A percentile compares a stretch with the other conserved stretches of the same genome.
Evolutionary conservation across 495 filamentous ascomycete species (phyloP).

Genomic region (Cercophora sp.): DNA sequence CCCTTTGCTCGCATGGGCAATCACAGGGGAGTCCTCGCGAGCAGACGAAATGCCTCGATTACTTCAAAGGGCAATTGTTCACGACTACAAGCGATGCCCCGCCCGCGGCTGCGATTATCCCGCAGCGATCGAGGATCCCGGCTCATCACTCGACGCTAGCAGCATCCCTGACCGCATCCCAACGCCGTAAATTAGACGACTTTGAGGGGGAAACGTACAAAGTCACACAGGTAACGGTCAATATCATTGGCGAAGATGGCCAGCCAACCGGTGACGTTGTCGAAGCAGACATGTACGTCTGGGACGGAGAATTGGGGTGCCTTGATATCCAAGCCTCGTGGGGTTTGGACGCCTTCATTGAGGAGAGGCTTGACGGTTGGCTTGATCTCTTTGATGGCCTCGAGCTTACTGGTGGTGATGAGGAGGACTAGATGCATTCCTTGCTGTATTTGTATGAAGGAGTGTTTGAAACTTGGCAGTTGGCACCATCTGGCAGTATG

Average conservation of each 20-base stretch:
- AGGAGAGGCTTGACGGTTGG: conserved; percentile 17
- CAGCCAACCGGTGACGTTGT: conserved; percentile 1
- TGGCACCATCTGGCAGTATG: too few relatives aligned
- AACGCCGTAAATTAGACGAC: conserved; percentile 21
- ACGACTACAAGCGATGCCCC: conserved; percentile 9
- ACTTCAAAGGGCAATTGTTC: conserved; percentile 1
- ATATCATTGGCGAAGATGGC: conserved; percentile 1
- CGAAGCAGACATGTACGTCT: conserved; percentile 21
- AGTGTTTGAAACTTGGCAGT: too few relatives aligned
- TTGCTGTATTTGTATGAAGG: too few relatives aligned
- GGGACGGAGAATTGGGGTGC: conserved; percentile 10
- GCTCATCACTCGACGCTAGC: conserved; percentile 14
- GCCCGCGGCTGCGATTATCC: conserved; percentile 12
- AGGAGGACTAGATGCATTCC: too few relatives aligned
- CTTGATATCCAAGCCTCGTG: too few relatives aligned
- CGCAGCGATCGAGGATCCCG: conserved; percentile 10
- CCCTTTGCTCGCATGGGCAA: conserved; percentile 10
- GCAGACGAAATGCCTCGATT: not conserved
- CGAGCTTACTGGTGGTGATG: conserved; percentile 11
- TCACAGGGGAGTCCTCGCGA: conserved; percentile 4
- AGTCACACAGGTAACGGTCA: conserved; percentile 9
- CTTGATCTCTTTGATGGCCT: conserved; percentile 16
- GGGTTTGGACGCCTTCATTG: conserved; percentile 14
- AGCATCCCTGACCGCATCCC: conserved; percentile 16
- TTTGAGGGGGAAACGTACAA: conserved; percentile 21